Base-by-base conservation (phyloP, 306 rosid species). In the Pterocarpus macrocarpus region DNA sequence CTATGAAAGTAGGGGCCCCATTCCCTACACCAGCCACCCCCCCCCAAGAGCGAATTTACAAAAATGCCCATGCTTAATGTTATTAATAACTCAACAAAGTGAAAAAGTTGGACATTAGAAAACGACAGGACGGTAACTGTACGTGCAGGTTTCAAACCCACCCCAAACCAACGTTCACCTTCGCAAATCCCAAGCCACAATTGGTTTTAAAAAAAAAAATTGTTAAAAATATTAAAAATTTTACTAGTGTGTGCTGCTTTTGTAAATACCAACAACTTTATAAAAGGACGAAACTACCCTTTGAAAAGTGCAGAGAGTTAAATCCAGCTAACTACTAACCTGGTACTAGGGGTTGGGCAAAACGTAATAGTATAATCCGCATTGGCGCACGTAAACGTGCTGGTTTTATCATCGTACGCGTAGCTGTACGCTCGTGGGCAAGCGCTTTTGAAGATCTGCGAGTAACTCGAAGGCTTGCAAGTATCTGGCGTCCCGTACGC, bases 391-490 rank as follows among this genome's bases (percentile, higher is more conserved):
- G 98, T 92, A 79, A 92, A 94, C 2, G 98, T 94, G 62, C 94
- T 92, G 1, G 94, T 86, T 71, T 71, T 83, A 8, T 94, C 98
- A 53, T 94, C 98, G 30, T 92, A 94, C 2, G 98, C 98, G 64
- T 94, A 92, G 80, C 98, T 94, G 71, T 92, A 94, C 0, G 98
- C 97, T 17, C 90, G 89, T 75, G 98, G 97, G 85, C 98, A 94
- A 0, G 94, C 94, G n/a, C 2, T 89, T 85, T 94, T 94, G 78
- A 94, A 94, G 2, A 89, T 49, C 86, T 81, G 66, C 0, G 98
- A 92, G 85, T 92, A 94, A 5, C 87, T 56, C 8, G 97, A 88
- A 1, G 98, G 97, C 77, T 88, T 84, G 85, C 98, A 94, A 1
- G 92, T 90, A 16, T 87, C 89, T 0, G 97, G 98, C 2, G 83